Base-by-base conservation (phyloP, 202 grass and related monocot genomes). In the Setaria viridis region DNA sequence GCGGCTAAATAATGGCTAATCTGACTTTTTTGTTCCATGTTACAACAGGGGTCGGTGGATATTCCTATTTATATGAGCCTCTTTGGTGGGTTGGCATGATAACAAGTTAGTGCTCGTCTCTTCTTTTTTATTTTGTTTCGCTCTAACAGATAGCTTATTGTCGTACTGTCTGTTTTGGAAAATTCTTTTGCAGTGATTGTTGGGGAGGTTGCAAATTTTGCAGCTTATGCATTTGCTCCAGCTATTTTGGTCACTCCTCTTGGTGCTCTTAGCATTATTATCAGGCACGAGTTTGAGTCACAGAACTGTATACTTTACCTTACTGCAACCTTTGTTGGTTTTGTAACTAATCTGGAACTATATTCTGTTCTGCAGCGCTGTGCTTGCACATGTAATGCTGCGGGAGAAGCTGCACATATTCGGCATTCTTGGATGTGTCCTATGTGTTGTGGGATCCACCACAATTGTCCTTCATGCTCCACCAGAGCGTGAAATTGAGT, bases 211-310 rank as follows among this genome's bases (percentile, higher is more conserved):
- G 94, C 94, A 55, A 95, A 95, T 79, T 95, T 95, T 83, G 94
- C 89, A 10, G 94, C 94, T 50, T 95, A 95, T 84, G 94, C 94
- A 84, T 95, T 95, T 81, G 89, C 94, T 45, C 91, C 94, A 41
- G 91, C 94, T 62, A 95, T 95, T 95, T 77, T 95, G 82, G 94
- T 95, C 48, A 95, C 94, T 87, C 94, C 94, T 80, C 94, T 95
- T 87, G 94, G 94, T n/a, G 91, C 94, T 77, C 91, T 95, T 72
- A 95, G 94, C 88, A 95, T 95, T 80, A 95, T 95, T 67, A 90
- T 93, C 78, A 95, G 94, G 94, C 83, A 89, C 77, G 85, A 3
- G 35, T 66, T 66, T 55, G 16, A 76, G 6, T 64, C 70, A 3
- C 5, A 7, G 8, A 25, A 71, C 74, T 55, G 46, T 55, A 64